A percentile compares a stretch with the other conserved stretches of the same genome.
These are phyloP conservation scores for Gigaspora rosea DNA, from an alignment of 192 early-diverging fungal species.

Conservation along the genomic window DNA sequence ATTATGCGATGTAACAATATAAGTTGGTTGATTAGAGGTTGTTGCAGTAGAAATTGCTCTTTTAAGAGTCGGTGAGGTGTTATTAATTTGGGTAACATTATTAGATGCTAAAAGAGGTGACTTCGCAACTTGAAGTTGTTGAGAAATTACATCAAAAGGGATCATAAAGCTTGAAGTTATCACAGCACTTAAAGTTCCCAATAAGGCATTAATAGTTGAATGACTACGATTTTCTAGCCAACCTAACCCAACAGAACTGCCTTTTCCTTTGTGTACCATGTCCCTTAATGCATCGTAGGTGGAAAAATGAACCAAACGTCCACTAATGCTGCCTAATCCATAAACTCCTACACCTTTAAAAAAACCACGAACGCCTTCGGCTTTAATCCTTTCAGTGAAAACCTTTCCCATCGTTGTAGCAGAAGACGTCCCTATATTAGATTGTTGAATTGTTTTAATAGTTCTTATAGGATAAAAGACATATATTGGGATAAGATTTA, in stretches of 20 bases:
- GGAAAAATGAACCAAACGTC: slow-evolving; percentile 30
- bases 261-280: slow-evolving; percentile 11
- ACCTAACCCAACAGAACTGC: neutral
- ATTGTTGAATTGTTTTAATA: slow-evolving; percentile 31
- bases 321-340: slow-evolving; percentile 23
- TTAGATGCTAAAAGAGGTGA: neutral
- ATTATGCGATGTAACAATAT: slow-evolving; percentile 1
- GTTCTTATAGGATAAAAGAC: slow-evolving; percentile 37
- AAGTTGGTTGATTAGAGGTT: neutral
- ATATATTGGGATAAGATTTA: slow-evolving; percentile 33
- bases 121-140: slow-evolving; percentile 28
- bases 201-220: slow-evolving; percentile 3
- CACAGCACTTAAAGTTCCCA: slow-evolving; percentile 31
- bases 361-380: slow-evolving; percentile 28
- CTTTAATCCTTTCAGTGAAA: slow-evolving; percentile 11
- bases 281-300: slow-evolving; percentile 34
- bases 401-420: slow-evolving; percentile 18
- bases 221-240: slow-evolving; percentile 15
- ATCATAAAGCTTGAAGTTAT: slow-evolving; percentile 27
- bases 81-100: neutral
- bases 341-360: slow-evolving; percentile 29
- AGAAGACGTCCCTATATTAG: slow-evolving; percentile 21
- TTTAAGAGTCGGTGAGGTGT: neutral
- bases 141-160: slow-evolving; percentile 34
- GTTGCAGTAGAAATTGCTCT: neutral